Base-by-base conservation (phyloP, 2,329 filamentous ascomycete species). In the Keithomyces neogunnii region DNA sequence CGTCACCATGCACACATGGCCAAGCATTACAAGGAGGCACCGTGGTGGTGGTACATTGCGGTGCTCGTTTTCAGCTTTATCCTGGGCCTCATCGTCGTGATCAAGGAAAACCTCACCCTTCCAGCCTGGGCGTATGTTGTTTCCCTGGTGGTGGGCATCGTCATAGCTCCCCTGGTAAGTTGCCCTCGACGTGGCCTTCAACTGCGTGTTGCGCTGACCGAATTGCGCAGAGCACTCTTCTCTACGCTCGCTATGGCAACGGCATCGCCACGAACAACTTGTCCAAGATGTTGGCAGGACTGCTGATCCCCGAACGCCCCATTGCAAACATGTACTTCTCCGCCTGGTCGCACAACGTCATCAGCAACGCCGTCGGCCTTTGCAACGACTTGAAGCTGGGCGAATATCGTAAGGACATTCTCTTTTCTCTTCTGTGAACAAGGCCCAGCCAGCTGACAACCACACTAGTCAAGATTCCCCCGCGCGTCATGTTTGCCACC, bases 281-380 rank as follows among this genome's bases (percentile, higher is more conserved):
- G 39, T 80, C 76, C 26, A 80, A 80, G 56, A 77, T 80, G 76
- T 53, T 81, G 46, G 77, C 71, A 0, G 77, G 77, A 48, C 64
- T 78, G 3, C 63, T 76, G 52, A 56, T 79, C 2, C 77, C 77
- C 2, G 73, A 69, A 2, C 70, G 72, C 1, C 77, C 77, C 0
- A 57, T 80, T 4, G 77, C 75, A 2, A 80, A 80, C 61, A 77
- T 80, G 73, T 80, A 80, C 60, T 80, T 80, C 59, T 74, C 77
- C 6, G 73, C 73, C 9, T 81, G 77, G 77, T 81, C 77, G 1
- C 78, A 82, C 62, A 78, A 74, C 38, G 74, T 81, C 47, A 80
- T 82, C 47, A 10, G 51, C 2, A 77, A 77, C 47, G 65, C 70
- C 0, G 73, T 81, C 44, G 74, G 66, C 50, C 64, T 82, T 5